Base-by-base conservation (phyloP, 371 early-diverging fungal species). In the Mycotypha africana region DNA sequence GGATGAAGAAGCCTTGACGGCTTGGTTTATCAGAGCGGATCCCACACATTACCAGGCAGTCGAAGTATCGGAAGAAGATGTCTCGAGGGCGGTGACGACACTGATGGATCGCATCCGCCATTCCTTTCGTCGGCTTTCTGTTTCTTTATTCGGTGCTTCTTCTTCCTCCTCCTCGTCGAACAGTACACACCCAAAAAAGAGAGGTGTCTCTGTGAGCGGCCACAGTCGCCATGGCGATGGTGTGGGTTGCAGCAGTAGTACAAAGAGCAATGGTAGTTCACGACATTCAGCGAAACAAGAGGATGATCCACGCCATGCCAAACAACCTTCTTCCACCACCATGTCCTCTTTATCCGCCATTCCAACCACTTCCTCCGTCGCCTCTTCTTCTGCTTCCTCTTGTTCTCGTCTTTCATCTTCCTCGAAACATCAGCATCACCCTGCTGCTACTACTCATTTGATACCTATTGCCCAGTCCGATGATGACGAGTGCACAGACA, bases 71-170 rank as follows among this genome's bases (percentile, higher is more conserved):
- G 59, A 61, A 12, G 66, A 65, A 19, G 66, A 65, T 6, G 43
- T 63, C 2, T 24, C 38, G 14, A 24, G 41, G 6, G 59, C 64
- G 2, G 62, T 61, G 0, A 64, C 66, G 5, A 28, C 5, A 9
- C 43, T 65, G 9, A 58, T 62, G 58, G 56, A 63, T 41, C 52
- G 58, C 33, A 50, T 67, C 35, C 52, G 70, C 10, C 76, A 60
- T 30, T 57, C 74, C 14, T 68, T 86, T 15, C 64, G 82, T 12
- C 82, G 79, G 38, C 49, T 87, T 10, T 79, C 80, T 2, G 66
- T 69, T 31, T 80, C 84, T 2, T 62, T 87, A 25, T 9, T 28
- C 11, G n/a, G n/a, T n/a, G n/a, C n/a, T n/a, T 70, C 67, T 7
- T 67, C 68, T 42, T 45, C 78, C 0, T 41, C 48, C 3, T 42